Evolutionary conservation across 371 early-diverging fungal genomes (phyloP).

Genomic region (Lichtheimia corymbifera): DNA sequence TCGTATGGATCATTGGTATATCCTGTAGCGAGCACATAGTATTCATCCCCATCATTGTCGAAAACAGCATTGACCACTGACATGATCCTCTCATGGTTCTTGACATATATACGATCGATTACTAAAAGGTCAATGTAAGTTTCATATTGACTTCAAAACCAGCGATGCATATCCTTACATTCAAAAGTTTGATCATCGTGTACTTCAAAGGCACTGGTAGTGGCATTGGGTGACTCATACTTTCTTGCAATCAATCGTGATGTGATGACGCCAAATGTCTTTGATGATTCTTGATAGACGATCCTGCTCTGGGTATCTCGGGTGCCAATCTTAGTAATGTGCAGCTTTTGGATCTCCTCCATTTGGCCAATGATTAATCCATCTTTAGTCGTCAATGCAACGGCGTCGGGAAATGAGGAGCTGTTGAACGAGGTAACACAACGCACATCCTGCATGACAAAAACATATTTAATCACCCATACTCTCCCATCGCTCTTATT

Average conservation of each 20-base stretch:
- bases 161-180: conserved; percentile 32
- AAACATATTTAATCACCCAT: not conserved
- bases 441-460: conserved; percentile 52
- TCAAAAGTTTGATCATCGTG: conserved; percentile 78
- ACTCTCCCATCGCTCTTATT: no score
- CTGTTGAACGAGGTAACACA: conserved; percentile 72
- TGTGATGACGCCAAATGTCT: conserved; percentile 68
- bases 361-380: conserved; percentile 77
- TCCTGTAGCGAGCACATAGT: conserved; percentile 66
- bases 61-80: conserved; percentile 38
- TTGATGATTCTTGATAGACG: conserved; percentile 57
- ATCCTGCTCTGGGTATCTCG: conserved; percentile 78
- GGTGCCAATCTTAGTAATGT: conserved; percentile 76
- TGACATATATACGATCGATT: conserved; percentile 46
- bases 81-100: conserved; percentile 47
- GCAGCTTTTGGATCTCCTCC: conserved; percentile 88
- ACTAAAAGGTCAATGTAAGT: conserved; percentile 14
- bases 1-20: conserved; percentile 52
- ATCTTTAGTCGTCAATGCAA: conserved; percentile 71
- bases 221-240: conserved; percentile 19
- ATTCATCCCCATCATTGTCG: conserved; percentile 41
- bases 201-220: conserved; percentile 58
- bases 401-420: conserved; percentile 58
- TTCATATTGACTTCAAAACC: no score
- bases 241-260: conserved; percentile 33